Base-by-base conservation (phyloP, 1,139 yeast species). In the Geotrichum aggregatum region DNA sequence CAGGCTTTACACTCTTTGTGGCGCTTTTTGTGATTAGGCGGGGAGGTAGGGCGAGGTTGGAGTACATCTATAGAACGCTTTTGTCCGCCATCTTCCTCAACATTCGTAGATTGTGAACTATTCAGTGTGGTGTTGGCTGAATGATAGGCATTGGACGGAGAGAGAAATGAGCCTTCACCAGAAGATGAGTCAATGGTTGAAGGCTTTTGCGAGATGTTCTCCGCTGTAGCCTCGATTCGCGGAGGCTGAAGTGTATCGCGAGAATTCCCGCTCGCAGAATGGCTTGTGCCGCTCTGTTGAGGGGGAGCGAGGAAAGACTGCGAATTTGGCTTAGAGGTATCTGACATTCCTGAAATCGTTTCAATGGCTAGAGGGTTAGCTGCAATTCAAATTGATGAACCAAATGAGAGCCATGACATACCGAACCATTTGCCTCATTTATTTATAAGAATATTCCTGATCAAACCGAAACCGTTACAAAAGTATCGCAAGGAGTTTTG, bases 1-100 rank as follows among this genome's bases (percentile, higher is more conserved):
- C 97, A 89, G 47, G 76, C 74, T 33, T 78, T 73, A 68, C 96
- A 86, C 14, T 69, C 61, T 47, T 65, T 64, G 8, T 47, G 50
- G 14, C 56, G 54, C 38, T 54, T 54, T 44, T 53, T 44, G 34
- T 46, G 24, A 33, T 34, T 31, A 30, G 42, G 43, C 31, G 53
- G 18, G 10, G 57, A 41, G 30, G 49, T 33, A 11, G 49, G 28
- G 21, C 45, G 14, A 28, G 52, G 40, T 24, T 47, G 47, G 28
- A 38, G 43, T 16, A 49, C 35, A 42, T 26, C 40, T 46, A 28
- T 42, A 21, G 47, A 30, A 22, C 43, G 43, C 7, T 44, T 42
- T 13, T 47, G 31, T 18, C 49, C 47, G n/a, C 46, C 40, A 24
- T 34, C 46, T 28, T 26, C 31, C 2, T 13, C 30, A 16, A 34